phyloP scores from a whole-genome alignment of 2,329 filamentous ascomycete species.

The Pseudogymnoascus sp. region DNA sequence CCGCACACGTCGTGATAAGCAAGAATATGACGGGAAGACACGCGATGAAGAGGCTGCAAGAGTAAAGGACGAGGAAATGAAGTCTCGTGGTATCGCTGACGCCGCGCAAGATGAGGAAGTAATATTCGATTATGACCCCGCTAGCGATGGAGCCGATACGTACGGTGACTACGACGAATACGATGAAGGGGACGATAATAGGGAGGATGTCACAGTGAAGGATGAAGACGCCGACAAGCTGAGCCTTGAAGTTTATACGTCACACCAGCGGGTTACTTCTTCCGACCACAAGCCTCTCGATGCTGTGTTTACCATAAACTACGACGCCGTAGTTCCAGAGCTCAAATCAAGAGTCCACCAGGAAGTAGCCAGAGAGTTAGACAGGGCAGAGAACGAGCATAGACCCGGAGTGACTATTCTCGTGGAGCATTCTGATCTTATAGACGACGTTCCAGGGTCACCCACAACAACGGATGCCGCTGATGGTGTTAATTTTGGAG shows the following conservation, averaged over 20 bases:
- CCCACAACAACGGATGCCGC: constrained; percentile 25
- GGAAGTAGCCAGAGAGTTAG: constrained; percentile 80
- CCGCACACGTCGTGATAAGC: constrained; percentile 63
- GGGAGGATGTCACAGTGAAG: constrained; percentile 45
- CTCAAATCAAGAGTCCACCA: constrained; percentile 76
- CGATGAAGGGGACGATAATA: constrained; percentile 30
- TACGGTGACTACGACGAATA: constrained; percentile 41
- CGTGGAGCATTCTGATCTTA: constrained; percentile 51
- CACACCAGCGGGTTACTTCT: constrained; percentile 81
- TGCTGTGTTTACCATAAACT: constrained; percentile 74
- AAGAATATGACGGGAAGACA: constrained; percentile 54
- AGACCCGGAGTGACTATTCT: constrained; percentile 76
- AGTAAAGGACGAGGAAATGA: constrained; percentile 78
- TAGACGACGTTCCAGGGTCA: constrained; percentile 18
- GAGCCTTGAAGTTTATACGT: constrained; percentile 61
- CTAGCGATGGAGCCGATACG: constrained; percentile 58
- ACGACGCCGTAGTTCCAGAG: constrained; percentile 77
- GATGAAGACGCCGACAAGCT: constrained; percentile 50
- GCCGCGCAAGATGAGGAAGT: constrained; percentile 71
- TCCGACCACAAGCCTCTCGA: constrained; percentile 93
- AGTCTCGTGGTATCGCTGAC: constrained; percentile 64
- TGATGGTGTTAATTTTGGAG: constrained; percentile 67
- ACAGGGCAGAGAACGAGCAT: constrained; percentile 85
- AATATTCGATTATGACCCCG: constrained; percentile 84
- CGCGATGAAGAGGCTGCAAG: constrained; percentile 59